Conservation (phyloP, 495 filamentous ascomycete genomes). For the Penicillium ochrochloron region DNA sequence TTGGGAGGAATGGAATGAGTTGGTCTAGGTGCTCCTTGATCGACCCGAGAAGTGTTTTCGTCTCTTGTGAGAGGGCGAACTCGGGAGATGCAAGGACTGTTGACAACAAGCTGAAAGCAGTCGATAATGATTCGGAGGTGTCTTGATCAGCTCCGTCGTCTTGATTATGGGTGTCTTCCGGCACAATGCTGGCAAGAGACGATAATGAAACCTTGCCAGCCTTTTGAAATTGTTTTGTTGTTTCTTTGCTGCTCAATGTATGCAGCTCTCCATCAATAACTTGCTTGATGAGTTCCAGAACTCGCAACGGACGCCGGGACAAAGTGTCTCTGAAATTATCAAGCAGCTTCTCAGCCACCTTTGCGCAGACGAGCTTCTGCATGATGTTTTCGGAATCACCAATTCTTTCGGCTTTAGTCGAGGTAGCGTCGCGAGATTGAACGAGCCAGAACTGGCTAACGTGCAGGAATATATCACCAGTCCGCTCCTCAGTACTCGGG, state of each 20-base stretch:
- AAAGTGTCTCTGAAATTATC: constrained; percentile 69
- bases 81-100: constrained; percentile 66
- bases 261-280: constrained; percentile 53
- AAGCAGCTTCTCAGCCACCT: constrained; percentile 69
- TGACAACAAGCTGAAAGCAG: constrained; percentile 70
- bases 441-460: constrained; percentile 67
- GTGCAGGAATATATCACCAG: constrained; percentile 65
- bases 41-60: constrained; percentile 44
- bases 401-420: constrained; percentile 22
- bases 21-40: constrained; percentile 59
- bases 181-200: constrained; percentile 44
- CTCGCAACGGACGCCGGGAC: constrained; percentile 62
- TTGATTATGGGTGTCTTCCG: constrained; percentile 22
- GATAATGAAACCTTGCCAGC: constrained; percentile 40
- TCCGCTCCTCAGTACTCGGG: constrained; percentile 57
- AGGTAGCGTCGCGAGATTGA: constrained; percentile 19
- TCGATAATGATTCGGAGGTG: constrained; percentile 51
- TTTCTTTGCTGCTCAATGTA: constrained; percentile 14
- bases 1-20: constrained; percentile 43
- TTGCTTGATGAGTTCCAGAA: constrained; percentile 65
- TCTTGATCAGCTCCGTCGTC: constrained; percentile 47
- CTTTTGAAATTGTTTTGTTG: constrained; percentile 10
- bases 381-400: constrained; percentile 46
- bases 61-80: constrained; percentile 57
- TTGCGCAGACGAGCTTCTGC: constrained; percentile 60